phyloP scores from a whole-genome alignment of 2,329 filamentous ascomycete genomes.

The Hypomyces rosellus region DNA sequence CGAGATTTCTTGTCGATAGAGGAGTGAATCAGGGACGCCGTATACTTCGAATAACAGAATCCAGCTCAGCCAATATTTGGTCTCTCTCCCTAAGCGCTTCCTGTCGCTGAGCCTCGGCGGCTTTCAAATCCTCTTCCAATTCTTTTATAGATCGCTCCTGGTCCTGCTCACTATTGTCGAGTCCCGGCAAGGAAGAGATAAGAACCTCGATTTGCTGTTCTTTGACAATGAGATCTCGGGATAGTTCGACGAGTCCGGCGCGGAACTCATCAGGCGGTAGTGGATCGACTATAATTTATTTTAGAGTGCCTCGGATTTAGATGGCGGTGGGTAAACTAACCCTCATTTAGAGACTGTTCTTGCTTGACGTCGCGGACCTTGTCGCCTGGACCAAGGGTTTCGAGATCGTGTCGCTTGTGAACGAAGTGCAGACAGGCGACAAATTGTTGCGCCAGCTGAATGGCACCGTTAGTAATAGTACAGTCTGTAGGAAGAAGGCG shows the following conservation, averaged over 20 bases:
- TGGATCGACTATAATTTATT: slow-evolving; percentile 46
- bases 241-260: slow-evolving; percentile 64
- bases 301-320: slow-evolving; percentile 4
- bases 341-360: slow-evolving; percentile 45
- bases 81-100: slow-evolving; percentile 60
- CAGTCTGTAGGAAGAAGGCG: background rate
- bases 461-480: background rate
- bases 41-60: slow-evolving; percentile 54
- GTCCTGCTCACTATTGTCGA: slow-evolving; percentile 71
- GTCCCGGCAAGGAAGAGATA: slow-evolving; percentile 67
- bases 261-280: slow-evolving; percentile 59
- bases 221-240: slow-evolving; percentile 69
- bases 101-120: slow-evolving; percentile 55
- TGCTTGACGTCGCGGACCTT: slow-evolving; percentile 54
- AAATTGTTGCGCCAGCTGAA: slow-evolving; percentile 61
- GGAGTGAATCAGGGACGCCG: slow-evolving; percentile 45
- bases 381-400: slow-evolving; percentile 51
- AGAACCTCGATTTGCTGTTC: slow-evolving; percentile 78
- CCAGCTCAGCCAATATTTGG: slow-evolving; percentile 52
- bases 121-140: slow-evolving; percentile 58
- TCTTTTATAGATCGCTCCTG: slow-evolving; percentile 63
- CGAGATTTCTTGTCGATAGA: background rate
- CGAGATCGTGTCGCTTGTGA: slow-evolving; percentile 61
- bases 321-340: slow-evolving; percentile 26
- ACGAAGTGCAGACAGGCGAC: slow-evolving; percentile 61